Base-by-base conservation (phyloP, 2,329 filamentous ascomycete species). In the Phialocephala subalpina region DNA sequence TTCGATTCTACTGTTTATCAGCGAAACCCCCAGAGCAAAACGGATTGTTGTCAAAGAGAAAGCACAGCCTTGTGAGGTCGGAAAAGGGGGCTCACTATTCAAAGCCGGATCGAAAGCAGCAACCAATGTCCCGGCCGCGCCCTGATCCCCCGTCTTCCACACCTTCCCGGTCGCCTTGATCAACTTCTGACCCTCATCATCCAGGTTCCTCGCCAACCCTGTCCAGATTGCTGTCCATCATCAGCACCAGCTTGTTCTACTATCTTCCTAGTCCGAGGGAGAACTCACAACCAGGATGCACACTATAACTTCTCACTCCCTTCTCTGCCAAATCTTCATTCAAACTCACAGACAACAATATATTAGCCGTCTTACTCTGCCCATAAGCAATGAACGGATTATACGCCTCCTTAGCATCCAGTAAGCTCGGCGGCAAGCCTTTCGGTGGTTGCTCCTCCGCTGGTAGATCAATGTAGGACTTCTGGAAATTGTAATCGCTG, bases 341-440 rank as follows among this genome's bases (percentile, higher is more conserved):
- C 52, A 69, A 59, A 3, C 29, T 29, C 11, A 64, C 53, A 42
- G 57, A 40, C 58, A 66, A 68, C 22, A 73, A 47, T 22, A 83
- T 75, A 65, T 82, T 82, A 53, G 79, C 81, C 4, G 82, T 80
- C 72, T 83, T 83, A 69, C 76, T 78, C 73, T 82, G 80, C 12
- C 78, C 80, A 73, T 83, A 83, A 22, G 79, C 77, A 8, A 70
- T 40, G 22, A 56, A 72, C 1, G 57, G 18, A 52, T 38, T 66
- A 61, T 67, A 70, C 11, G 63, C 64, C 64, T 77, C 58, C 18
- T 27, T 20, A 8, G 27, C 52, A 12, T 33, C 47, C 49, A 67
- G 45, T 20, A 65, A 45, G 3, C 35, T 25, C 20, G 35, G n/a
- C 35, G 62, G 55, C 9, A 67, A 16, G 22, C 63, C 61, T 12